Conservation (phyloP, 805 yeast genomes). For the Yarrowia sp. region DNA sequence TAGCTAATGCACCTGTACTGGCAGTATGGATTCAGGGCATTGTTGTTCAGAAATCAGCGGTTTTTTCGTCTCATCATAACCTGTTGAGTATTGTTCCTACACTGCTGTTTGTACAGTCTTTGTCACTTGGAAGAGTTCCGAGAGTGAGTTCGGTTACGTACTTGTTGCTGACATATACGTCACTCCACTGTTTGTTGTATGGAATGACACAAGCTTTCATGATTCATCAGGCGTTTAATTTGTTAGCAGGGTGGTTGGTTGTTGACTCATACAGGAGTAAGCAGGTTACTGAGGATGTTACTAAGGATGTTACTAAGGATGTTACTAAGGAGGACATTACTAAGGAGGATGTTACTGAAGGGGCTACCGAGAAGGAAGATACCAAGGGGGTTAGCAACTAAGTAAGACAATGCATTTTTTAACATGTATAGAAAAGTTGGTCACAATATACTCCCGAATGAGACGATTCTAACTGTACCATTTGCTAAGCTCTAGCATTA, state of each 20-base stretch:
- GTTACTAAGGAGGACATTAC: too few species aligned
- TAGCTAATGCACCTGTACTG: constrained; percentile 73
- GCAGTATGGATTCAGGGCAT: constrained; percentile 81
- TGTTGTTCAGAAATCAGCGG: constrained; percentile 73
- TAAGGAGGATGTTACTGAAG: too few species aligned
- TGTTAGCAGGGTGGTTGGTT: constrained; percentile 42
- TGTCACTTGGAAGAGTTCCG: constrained; percentile 48
- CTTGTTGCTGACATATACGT: constrained; percentile 51
- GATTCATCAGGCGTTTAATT: constrained; percentile 73
- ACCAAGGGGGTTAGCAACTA: too few species aligned
- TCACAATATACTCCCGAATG: too few species aligned
- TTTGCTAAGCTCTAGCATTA: too few species aligned
- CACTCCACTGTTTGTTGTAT: constrained; percentile 59
- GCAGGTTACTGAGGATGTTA: too few species aligned
- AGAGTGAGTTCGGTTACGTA: constrained; percentile 33
- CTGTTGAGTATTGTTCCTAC: constrained; percentile 74
- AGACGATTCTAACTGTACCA: too few species aligned
- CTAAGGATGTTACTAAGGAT: too few species aligned
- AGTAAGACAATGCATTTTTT: too few species aligned
- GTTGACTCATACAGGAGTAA: not conserved
- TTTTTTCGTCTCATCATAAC: constrained; percentile 87
- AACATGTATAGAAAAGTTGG: too few species aligned
- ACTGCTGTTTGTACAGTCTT: constrained; percentile 54
- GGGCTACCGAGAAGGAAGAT: too few species aligned
- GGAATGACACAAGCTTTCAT: constrained; percentile 80